Base-by-base conservation (phyloP, 2,329 filamentous ascomycete genomes). In the Aphanoascus verrucosus region DNA sequence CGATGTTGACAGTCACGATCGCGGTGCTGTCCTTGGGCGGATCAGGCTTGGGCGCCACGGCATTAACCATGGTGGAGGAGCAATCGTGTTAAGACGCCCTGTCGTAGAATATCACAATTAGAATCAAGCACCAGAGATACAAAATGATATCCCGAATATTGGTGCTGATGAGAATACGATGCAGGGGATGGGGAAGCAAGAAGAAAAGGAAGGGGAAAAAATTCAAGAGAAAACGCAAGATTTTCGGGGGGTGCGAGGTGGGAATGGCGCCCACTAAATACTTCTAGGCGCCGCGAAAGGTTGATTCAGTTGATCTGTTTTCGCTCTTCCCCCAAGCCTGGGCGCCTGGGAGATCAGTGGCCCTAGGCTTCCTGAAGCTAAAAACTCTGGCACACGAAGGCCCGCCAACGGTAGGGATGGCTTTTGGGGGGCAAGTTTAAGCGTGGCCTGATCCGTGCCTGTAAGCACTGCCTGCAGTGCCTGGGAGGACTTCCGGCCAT, bases 1-100 rank as follows among this genome's bases (percentile, higher is more conserved):
- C 84, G 54, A 85, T 77, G 57, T 88, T 72, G 59, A 74, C 70
- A 17, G 67, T 62, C 40, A 72, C 63, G 41, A 64, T 65, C 59
- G 61, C 64, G 46, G 66, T 65, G 37, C 63, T 63, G 51, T 61
- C 56, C 56, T 66, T 67, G 57, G 42, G 11, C 49, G 63, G 60
- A 49, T 72, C 67, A n/a, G 67, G 63, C 56, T 68, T 69, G 52
- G 61, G 59, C 55, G 43, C 20, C 31, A 40, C 40, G 38, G 28
- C 20, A 23, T n/a, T 37, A 12, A 31, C 15, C 28, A 43, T 20
- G 8, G 28, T 15, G 5, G 17, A 17, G 17, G 38, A 41, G 38
- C 38, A 41, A 19, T 28, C 23, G 23, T 28, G 23, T 28, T 28
- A 7, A 7, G 23, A 28, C 7, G 23, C 23, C 38, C 38, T 8